These are phyloP conservation scores for Triangularia verruculosa DNA, from an alignment of 2,329 filamentous ascomycete genomes.

Conservation along the genomic window DNA sequence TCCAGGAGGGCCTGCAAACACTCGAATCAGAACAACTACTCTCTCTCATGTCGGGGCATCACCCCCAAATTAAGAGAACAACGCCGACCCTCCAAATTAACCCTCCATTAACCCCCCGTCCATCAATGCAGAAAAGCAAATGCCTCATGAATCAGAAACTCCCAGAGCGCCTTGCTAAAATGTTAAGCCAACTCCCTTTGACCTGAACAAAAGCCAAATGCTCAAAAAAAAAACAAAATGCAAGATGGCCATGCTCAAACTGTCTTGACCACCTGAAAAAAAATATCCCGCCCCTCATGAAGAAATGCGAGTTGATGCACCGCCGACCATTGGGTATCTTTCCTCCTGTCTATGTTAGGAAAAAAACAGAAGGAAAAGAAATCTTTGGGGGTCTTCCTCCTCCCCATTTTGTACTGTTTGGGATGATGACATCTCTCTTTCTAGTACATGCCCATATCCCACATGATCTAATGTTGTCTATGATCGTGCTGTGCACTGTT, in stretches of 20 bases:
- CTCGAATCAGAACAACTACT: neutral
- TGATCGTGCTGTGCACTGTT: neutral
- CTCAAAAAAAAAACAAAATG: neutral
- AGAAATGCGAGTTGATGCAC: neutral
- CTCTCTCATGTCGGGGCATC: too few species aligned
- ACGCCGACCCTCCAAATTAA: neutral
- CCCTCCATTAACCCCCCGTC: neutral
- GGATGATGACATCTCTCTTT: neutral
- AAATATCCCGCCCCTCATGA: neutral
- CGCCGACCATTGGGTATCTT: conserved; percentile 5
- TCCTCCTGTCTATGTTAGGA: conserved; percentile 8
- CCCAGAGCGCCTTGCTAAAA: conserved; percentile 3
- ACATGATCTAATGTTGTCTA: neutral
- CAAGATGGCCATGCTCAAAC: neutral
- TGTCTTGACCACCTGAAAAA: neutral
- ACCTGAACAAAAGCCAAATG: neutral
- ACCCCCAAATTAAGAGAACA: neutral
- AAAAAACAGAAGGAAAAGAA: neutral
- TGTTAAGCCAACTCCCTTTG: neutral
- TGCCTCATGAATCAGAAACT: neutral
- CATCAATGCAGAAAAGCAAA: neutral
- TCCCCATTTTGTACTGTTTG: neutral
- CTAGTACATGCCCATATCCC: neutral
- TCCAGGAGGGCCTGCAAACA: neutral
- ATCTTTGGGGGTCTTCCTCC: neutral